Evolutionary conservation across 176 grass and related monocot genomes (phyloP).

Genomic region (Miscanthus lutarioriparius): DNA sequence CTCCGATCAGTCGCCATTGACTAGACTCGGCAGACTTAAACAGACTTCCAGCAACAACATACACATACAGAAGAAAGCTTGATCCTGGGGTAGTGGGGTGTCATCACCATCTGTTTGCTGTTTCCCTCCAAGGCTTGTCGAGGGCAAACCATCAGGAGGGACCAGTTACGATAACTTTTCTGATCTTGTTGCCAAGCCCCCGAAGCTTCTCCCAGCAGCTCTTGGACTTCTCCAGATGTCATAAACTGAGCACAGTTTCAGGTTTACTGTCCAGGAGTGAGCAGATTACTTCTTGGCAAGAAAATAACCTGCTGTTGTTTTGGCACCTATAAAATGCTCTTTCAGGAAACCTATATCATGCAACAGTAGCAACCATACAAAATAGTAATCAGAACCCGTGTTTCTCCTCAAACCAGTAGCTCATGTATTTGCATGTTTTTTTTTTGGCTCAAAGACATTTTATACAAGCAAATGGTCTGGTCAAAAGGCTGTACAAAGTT

Average conservation of each 20-base stretch:
- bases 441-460: slow-evolving; percentile 13
- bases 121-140: no score
- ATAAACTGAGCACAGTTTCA: neutral
- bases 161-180: no score
- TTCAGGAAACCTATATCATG: neutral
- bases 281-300: neutral
- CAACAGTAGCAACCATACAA: neutral
- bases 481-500: no score
- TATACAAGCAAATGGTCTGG: neutral
- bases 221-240: no score
- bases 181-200: no score
- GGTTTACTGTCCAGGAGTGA: neutral
- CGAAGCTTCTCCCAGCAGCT: no score
- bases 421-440: slow-evolving; percentile 25
- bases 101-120: no score
- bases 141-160: no score
- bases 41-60: no score
- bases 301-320: neutral
- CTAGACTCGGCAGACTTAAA: no score
- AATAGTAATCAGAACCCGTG: neutral
- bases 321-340: neutral
- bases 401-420: neutral
- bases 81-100: no score
- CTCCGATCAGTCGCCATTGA: neutral
- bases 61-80: no score